Percentiles rank a stretch among this genome's conserved stretches.
Evolutionary conservation across 225 moss, liverwort and hornwort genomes (phyloP).

Genomic region (Straminergon stramineum): DNA sequence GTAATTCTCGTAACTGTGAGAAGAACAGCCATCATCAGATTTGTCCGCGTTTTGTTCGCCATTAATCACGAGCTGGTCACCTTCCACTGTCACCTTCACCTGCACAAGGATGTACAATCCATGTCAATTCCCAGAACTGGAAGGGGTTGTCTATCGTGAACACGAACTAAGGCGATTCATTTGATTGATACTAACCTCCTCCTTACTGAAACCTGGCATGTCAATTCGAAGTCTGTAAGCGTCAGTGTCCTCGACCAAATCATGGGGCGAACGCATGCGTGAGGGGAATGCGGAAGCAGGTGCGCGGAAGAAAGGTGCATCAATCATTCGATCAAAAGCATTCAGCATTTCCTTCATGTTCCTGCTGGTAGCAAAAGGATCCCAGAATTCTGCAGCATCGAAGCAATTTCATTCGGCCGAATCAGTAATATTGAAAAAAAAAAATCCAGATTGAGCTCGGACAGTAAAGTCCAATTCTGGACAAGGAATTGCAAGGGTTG

Average conservation of each 20-base stretch:
- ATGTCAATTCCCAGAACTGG: background rate
- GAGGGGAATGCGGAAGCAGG: background rate
- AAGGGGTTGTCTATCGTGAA: background rate
- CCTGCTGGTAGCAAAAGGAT: slow-evolving; percentile 34
- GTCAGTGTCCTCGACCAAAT: slow-evolving; percentile 45
- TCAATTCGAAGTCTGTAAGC: slow-evolving; percentile 58
- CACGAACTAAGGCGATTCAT: background rate
- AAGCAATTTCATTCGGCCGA: background rate
- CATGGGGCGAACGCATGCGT: slow-evolving; percentile 25
- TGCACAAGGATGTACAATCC: background rate
- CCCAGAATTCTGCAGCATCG: slow-evolving; percentile 34
- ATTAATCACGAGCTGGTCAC: slow-evolving; percentile 45
- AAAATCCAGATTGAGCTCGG: background rate
- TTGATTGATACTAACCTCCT: slow-evolving; percentile 29
- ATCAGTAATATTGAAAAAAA: background rate
- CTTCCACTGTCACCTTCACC: slow-evolving; percentile 65
- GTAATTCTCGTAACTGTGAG: slow-evolving; percentile 22
- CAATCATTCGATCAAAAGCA: slow-evolving; percentile 38
- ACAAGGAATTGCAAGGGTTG: background rate
- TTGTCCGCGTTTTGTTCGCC: slow-evolving; percentile 28
- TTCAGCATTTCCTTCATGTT: slow-evolving; percentile 46
- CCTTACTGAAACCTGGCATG: slow-evolving; percentile 68
- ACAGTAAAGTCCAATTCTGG: background rate
- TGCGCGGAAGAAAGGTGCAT: slow-evolving; percentile 31
- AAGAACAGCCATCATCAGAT: slow-evolving; percentile 25